Percentiles rank a stretch among this genome's conserved stretches.
These are phyloP conservation scores for Tritrichomonas foetus DNA, from an alignment of 208 protist genomes.

Conservation along the genomic window DNA sequence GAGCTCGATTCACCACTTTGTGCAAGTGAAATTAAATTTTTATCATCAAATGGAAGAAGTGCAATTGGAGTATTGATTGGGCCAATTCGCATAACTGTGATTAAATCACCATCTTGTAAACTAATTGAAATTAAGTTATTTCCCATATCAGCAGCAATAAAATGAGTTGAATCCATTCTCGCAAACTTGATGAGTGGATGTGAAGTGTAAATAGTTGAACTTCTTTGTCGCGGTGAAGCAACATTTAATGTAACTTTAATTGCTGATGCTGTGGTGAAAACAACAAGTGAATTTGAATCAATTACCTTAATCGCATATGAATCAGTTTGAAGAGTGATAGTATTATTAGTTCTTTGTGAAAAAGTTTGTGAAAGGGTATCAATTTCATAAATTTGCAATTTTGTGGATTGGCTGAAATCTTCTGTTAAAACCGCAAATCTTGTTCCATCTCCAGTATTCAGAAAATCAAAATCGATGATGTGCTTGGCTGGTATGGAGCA, in stretches of 20 bases:
- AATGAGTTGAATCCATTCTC: background rate
- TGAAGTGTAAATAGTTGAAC: background rate
- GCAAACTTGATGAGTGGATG: background rate
- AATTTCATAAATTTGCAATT: background rate
- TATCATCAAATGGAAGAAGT: background rate
- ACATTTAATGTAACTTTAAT: background rate
- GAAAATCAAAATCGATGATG: background rate
- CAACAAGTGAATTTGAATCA: background rate
- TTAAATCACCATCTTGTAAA: background rate
- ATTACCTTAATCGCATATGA: background rate
- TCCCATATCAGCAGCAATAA: background rate
- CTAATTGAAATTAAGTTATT: background rate
- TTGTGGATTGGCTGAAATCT: background rate
- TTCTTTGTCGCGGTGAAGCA: background rate
- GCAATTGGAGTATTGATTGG: background rate
- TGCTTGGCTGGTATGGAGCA: background rate
- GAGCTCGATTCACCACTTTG: background rate
- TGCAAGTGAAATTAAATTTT: background rate
- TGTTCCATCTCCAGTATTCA: background rate
- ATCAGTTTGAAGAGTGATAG: background rate
- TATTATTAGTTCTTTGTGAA: too few species aligned
- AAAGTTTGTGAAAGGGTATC: background rate
- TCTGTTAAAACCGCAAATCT: background rate
- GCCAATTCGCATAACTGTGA: background rate
- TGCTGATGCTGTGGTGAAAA: background rate